Conservation (phyloP, 78 protist species). For the Dictyostelium brefeldianum region DNA sequence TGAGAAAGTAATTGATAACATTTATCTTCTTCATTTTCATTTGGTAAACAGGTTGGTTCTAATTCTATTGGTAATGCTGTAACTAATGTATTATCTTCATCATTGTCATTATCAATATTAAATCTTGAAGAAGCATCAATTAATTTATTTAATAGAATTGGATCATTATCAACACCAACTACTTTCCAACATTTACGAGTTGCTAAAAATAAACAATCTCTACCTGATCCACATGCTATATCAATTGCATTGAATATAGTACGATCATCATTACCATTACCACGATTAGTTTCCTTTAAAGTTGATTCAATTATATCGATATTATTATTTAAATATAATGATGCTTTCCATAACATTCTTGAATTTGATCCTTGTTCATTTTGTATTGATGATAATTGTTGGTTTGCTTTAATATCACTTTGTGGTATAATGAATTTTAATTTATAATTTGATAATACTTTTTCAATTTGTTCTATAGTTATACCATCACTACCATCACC, state of each 20-base stretch:
- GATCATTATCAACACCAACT: conserved; percentile 52
- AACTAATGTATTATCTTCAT: background rate
- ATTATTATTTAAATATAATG: background rate
- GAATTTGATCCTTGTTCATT: conserved; percentile 1
- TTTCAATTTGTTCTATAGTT: background rate
- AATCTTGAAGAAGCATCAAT: conserved; percentile 3
- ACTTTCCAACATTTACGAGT: conserved; percentile 1
- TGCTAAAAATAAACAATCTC: conserved; percentile 58
- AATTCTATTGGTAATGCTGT: background rate
- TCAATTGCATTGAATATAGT: conserved; percentile 44
- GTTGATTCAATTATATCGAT: conserved; percentile 25
- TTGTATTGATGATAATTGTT: background rate
- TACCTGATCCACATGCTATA: conserved; percentile 83
- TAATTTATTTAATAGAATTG: conserved; percentile 31
- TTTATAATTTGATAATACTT: background rate
- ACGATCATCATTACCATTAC: background rate
- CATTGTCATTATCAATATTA: background rate
- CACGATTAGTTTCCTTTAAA: background rate
- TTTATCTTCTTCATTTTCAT: background rate
- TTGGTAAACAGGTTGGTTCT: background rate
- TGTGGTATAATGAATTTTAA: background rate
- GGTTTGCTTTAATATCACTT: background rate
- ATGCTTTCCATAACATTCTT: conserved; percentile 52
- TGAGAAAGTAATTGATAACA: background rate
- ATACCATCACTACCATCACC: background rate